Percentiles rank a stretch among this genome's conserved stretches.
Conservation (phyloP, 2,329 filamentous ascomycete genomes). For the Ophiostoma populinum region DNA sequence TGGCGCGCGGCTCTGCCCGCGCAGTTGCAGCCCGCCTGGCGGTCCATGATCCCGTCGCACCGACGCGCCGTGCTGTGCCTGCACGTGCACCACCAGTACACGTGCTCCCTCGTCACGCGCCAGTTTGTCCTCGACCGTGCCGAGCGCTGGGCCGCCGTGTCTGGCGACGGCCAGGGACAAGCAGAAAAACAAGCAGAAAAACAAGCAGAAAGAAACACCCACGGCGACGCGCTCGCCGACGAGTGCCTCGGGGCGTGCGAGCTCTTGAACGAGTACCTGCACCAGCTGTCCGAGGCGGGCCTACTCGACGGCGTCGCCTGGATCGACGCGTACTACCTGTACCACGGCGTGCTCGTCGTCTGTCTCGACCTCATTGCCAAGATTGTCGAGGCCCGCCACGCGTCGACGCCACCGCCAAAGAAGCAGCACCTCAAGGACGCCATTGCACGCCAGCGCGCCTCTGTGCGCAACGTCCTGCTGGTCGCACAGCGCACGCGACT, state of each 20-base stretch:
- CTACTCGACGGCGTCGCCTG: slow-evolving; percentile 23
- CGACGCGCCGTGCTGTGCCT: slow-evolving; percentile 22
- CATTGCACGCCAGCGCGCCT: slow-evolving; percentile 2
- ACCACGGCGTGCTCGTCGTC: slow-evolving; percentile 11
- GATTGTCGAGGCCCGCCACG: not conserved
- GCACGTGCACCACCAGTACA: slow-evolving; percentile 23
- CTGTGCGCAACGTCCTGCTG: slow-evolving; percentile 6
- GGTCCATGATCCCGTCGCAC: slow-evolving; percentile 20
- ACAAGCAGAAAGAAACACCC: not conserved
- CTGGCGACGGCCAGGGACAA: no score
- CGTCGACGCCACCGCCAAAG: not conserved
- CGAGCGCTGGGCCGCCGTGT: slow-evolving; percentile 3
- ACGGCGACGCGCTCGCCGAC: slow-evolving; percentile 6
- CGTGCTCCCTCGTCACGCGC: slow-evolving; percentile 16
- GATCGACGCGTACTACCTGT: slow-evolving; percentile 24
- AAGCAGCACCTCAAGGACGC: not conserved
- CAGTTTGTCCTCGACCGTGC: slow-evolving; percentile 8
- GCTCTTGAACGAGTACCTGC: slow-evolving; percentile 17
- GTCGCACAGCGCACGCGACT: slow-evolving; percentile 4
- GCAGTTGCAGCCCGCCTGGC: slow-evolving; percentile 23
- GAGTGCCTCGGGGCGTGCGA: slow-evolving; percentile 21
- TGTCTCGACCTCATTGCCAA: slow-evolving; percentile 10
- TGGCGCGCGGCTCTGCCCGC: slow-evolving; percentile 17
- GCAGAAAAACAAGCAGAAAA: not conserved
- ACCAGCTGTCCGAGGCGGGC: slow-evolving; percentile 19